Evolutionary conservation across 768 basidiomycete species (phyloP), one percentile per base, ranked within the genome.

Genomic region (Dentipellis sp.): DNA sequence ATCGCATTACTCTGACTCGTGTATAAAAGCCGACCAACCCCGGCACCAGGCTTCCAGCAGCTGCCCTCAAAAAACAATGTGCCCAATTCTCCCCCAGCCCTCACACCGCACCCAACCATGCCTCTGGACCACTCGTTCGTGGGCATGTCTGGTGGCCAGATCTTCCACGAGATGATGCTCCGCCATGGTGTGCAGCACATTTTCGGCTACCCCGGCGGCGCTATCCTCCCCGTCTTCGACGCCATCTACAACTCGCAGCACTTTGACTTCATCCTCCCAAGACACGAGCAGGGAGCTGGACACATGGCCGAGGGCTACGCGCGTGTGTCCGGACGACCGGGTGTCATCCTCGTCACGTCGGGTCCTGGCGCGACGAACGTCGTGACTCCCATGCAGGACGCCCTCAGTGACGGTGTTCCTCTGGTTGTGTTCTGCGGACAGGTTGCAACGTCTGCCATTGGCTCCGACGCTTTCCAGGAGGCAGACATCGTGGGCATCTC

Each of bases 161-260:
- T 99, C 67, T 97, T 99, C 75, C 94, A 99, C 71, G 95, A 99
- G 73, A 98, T 99, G 95, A 95, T 99, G 91, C 84, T 94, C 59
- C 81, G 95, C 48, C 97, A 99, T 67, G 83, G 79, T 56, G 94
- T 98, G 63, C 97, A 94, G 71, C 91, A 97, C 65, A 80, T 99
- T 48, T 98, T 99, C 65, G 95, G 95, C 38, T 99, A 98, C 72
- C 95, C 95, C 8, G 94, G 94, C 46, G 95, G 95, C 56, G 97
- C 95, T 42, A 97, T 98, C 70, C 83, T 98, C 37, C 97, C 95
- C 59, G 97, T 99, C n/a, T 99, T 97, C 71, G 95, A 99, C 69
- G 97, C 97, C 68, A 99, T 98, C 71, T 88, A 97, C 79, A 87
- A 95, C 70, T 95, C 93, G 7, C 80, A 84, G 3, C 86, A 97